Evolutionary conservation across 441 rosid genomes (phyloP).

Genomic region (Erysimum cheiri): DNA sequence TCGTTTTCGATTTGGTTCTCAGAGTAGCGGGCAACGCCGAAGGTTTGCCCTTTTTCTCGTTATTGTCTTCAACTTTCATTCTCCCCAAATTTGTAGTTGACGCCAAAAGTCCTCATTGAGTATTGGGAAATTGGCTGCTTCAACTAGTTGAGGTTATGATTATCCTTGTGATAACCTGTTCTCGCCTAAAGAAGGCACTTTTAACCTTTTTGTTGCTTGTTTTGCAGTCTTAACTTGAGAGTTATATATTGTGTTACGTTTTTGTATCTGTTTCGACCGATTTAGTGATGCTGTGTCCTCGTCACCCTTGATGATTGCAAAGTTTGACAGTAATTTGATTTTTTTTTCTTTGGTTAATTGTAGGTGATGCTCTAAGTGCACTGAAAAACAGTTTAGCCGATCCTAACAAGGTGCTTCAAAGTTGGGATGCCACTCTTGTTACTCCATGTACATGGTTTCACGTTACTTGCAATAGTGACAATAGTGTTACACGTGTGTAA

Average conservation of each 20-base stretch:
- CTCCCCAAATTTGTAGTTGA: no score
- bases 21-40: conserved; percentile 61
- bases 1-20: conserved; percentile 49
- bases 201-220: conserved; percentile 1
- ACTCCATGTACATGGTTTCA: conserved; percentile 86
- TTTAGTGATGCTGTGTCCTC: not conserved
- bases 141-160: no score
- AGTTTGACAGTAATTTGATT: not conserved
- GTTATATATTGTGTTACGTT: not conserved
- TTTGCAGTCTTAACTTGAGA: conserved; percentile 8
- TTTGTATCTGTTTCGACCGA: not conserved
- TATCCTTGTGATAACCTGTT: conserved; percentile 1
- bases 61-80: not conserved
- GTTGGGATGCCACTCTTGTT: conserved; percentile 79
- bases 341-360: not conserved
- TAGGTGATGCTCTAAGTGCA: conserved; percentile 75
- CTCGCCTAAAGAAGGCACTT: conserved; percentile 3
- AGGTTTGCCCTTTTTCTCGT: conserved; percentile 46
- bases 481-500: conserved; percentile 83
- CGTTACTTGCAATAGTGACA: conserved; percentile 70
- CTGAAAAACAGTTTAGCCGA: conserved; percentile 58
- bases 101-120: no score
- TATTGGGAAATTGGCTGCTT: no score
- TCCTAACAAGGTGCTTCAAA: conserved; percentile 74
- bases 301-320: conserved; percentile 4